A percentile compares a stretch with the other conserved stretches of the same genome.
Conservation (phyloP, 257 asterid species). For the Handroanthus guayacan region DNA sequence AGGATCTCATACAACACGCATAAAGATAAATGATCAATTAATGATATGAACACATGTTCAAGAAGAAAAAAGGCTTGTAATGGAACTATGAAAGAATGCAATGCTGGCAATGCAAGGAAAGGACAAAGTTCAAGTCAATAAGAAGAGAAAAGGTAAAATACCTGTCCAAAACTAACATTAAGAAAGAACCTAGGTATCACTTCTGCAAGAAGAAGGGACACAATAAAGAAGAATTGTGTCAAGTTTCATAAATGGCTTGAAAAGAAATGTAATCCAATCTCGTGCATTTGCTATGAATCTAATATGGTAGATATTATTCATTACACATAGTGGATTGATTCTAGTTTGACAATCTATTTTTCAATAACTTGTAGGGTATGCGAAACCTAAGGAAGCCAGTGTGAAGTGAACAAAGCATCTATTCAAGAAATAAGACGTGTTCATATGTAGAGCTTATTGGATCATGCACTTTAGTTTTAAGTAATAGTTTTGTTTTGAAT, state of each 20-base stretch:
- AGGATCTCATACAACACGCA: constrained; percentile 14
- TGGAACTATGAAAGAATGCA: background rate
- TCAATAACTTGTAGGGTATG: background rate
- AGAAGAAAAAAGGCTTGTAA: background rate
- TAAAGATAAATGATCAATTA: background rate
- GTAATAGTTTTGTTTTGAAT: background rate
- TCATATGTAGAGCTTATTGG: background rate
- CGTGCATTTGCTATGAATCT: background rate
- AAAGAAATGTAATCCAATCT: constrained; percentile 1
- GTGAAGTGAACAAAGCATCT: background rate
- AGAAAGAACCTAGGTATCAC: too few species aligned
- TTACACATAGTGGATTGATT: background rate
- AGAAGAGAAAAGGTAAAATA: too few species aligned
- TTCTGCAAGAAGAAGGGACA: background rate
- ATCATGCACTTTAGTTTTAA: background rate
- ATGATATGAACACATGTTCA: background rate
- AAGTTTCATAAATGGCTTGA: constrained; percentile 15
- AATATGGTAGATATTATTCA: background rate
- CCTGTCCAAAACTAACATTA: background rate
- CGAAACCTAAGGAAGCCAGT: too few species aligned
- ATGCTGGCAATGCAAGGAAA: background rate
- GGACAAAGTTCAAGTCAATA: background rate
- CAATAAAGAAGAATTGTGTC: background rate
- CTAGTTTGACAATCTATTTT: background rate
- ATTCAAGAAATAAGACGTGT: background rate